A percentile compares a stretch with the other conserved stretches of the same genome.
Conservation (phyloP, 1,284 basidiomycete genomes). For the Sparassis latifolia region DNA sequence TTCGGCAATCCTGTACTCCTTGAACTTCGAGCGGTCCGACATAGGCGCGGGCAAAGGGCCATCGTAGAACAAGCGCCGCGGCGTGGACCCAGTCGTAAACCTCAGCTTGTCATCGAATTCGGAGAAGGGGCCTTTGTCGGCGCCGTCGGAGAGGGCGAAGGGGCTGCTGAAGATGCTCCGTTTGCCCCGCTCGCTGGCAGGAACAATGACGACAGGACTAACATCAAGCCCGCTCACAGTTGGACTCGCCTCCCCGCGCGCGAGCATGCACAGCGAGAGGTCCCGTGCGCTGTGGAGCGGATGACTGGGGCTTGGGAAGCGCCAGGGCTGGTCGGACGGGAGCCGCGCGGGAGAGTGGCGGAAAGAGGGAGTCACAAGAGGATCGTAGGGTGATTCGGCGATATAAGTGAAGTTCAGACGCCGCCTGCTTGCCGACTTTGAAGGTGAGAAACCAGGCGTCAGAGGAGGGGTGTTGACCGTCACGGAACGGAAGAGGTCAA, state of each 20-base stretch:
- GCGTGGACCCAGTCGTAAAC: slow-evolving; percentile 16
- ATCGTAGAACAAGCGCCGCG: slow-evolving; percentile 22
- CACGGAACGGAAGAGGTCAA: slow-evolving; percentile 4
- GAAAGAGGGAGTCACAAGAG: slow-evolving; percentile 63
- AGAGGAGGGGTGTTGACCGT: slow-evolving; percentile 23
- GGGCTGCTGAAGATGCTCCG: slow-evolving; percentile 28
- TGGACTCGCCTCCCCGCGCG: slow-evolving; percentile 37
- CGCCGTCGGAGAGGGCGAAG: slow-evolving; percentile 11
- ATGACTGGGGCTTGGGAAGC: slow-evolving; percentile 65
- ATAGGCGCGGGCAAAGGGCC: slow-evolving; percentile 19
- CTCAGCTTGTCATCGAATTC: slow-evolving; percentile 9
- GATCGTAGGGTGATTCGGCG: slow-evolving; percentile 62
- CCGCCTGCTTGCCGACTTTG: slow-evolving; percentile 8
- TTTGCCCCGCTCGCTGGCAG: slow-evolving; percentile 23
- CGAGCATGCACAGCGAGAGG: slow-evolving; percentile 56
- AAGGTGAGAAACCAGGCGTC: slow-evolving; percentile 20
- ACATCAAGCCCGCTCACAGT: slow-evolving; percentile 27
- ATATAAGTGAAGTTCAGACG: slow-evolving; percentile 4
- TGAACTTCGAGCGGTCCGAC: slow-evolving; percentile 17
- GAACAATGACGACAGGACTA: slow-evolving; percentile 27
- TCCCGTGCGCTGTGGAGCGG: slow-evolving; percentile 58
- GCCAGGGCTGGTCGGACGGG: slow-evolving; percentile 71
- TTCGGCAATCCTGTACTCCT: slow-evolving; percentile 17
- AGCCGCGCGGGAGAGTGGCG: slow-evolving; percentile 65
- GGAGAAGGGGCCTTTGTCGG: slow-evolving; percentile 8